Conservation (phyloP, 305 asterid genomes). For the Fraxinus baroniana region DNA sequence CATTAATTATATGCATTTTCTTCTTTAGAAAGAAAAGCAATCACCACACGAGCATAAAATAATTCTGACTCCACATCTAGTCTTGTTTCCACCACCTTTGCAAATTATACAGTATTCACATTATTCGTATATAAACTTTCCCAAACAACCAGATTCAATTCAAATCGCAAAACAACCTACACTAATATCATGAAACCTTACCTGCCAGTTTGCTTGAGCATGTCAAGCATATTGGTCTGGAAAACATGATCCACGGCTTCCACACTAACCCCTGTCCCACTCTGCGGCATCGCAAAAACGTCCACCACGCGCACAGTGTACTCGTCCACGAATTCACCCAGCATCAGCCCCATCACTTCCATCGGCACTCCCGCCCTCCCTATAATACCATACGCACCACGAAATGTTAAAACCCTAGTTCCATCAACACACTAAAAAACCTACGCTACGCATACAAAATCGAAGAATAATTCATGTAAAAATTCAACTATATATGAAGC, state of each 20-base stretch:
- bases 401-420: conserved; percentile 18
- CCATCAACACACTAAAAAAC: conserved; percentile 1
- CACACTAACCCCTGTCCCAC: conserved; percentile 97
- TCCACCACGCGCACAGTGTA: conserved; percentile 94
- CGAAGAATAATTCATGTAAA: neutral
- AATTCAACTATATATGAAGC: conserved; percentile 20
- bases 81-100: neutral
- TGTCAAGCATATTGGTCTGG: conserved; percentile 97
- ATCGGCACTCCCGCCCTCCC: conserved; percentile 98
- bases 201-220: conserved; percentile 99
- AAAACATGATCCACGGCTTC: conserved; percentile 97
- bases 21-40: neutral
- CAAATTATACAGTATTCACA: neutral
- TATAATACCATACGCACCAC: conserved; percentile 16
- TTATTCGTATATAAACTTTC: neutral
- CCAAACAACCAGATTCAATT: conserved; percentile 21
- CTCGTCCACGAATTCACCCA: conserved; percentile 96
- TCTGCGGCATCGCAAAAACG: conserved; percentile 98
- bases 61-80: neutral
- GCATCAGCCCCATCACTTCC: conserved; percentile 99
- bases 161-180: neutral
- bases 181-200: conserved; percentile 3
- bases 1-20: neutral
- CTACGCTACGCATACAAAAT: neutral
- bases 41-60: neutral